Evolutionary conservation across 805 yeast genomes (phyloP).

Genomic region (Candida alai): DNA sequence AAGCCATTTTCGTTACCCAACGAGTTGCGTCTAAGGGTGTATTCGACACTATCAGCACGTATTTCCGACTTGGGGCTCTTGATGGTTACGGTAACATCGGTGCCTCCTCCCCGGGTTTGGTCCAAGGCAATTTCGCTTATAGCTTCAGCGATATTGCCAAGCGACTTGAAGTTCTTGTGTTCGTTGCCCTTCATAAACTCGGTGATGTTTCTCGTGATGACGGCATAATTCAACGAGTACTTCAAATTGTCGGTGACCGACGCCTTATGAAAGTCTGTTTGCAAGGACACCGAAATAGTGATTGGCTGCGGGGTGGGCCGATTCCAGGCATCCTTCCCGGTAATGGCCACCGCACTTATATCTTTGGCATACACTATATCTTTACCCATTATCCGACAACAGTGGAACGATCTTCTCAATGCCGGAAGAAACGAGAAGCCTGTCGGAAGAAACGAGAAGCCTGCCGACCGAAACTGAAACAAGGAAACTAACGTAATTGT

Average conservation of each 20-base stretch:
- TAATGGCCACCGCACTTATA: conserved; percentile 56
- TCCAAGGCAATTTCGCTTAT: conserved; percentile 45
- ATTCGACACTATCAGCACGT: conserved; percentile 49
- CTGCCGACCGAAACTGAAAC: background rate
- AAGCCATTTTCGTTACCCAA: conserved; percentile 7
- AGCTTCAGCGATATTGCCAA: conserved; percentile 44
- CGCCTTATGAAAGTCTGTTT: conserved; percentile 69
- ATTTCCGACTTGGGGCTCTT: conserved; percentile 54
- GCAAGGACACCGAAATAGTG: conserved; percentile 52
- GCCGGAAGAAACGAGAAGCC: too few relatives aligned
- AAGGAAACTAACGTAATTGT: background rate
- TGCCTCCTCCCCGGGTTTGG: conserved; percentile 44
- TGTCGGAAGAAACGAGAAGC: background rate
- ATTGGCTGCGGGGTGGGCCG: conserved; percentile 66
- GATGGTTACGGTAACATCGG: conserved; percentile 36
- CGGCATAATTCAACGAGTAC: conserved; percentile 86
- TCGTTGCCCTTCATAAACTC: conserved; percentile 44
- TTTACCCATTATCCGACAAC: conserved; percentile 16
- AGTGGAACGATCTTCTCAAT: conserved; percentile 14
- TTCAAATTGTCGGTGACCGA: conserved; percentile 76
- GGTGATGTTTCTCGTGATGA: conserved; percentile 63
- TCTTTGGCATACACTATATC: conserved; percentile 49
- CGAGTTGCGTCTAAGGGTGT: conserved; percentile 33
- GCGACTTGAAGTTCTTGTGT: conserved; percentile 38
- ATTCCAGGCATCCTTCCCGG: conserved; percentile 76